A percentile compares a stretch with the other conserved stretches of the same genome.
phyloP scores from a whole-genome alignment of 257 asterid species.

The Prunella vulgaris region DNA sequence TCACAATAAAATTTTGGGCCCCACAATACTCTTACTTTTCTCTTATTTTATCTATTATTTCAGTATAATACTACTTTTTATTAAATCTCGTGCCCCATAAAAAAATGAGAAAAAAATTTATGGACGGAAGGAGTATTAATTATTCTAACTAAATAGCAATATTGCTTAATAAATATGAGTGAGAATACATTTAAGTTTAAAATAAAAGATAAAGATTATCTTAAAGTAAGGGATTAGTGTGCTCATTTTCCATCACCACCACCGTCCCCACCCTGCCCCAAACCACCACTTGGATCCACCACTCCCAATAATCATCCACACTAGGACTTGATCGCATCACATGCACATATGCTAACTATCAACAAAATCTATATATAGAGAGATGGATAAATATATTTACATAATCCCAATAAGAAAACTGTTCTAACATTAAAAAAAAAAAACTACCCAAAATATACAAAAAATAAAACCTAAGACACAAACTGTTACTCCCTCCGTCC shows the following conservation, averaged over 20 bases:
- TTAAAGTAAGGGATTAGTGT: background rate
- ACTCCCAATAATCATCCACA: background rate
- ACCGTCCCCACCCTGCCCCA: background rate
- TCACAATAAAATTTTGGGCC: no score
- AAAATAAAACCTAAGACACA: constrained; percentile 16
- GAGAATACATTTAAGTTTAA: no score
- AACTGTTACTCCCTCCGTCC: no score
- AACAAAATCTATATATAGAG: background rate
- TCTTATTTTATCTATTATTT: no score
- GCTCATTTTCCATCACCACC: background rate
- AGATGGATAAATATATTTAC: constrained; percentile 15
- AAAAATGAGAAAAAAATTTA: no score
- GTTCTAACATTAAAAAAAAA: background rate
- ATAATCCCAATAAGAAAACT: constrained; percentile 16
- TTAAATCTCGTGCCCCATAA: no score
- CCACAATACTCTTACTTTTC: no score
- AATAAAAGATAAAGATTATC: no score
- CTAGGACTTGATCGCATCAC: background rate
- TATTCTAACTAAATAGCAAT: no score
- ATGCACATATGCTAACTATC: background rate
- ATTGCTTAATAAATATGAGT: no score
- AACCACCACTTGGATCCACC: background rate
- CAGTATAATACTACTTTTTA: no score
- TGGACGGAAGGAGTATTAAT: no score
- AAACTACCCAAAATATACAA: constrained; percentile 14